phyloP scores from a whole-genome alignment of 352 stramenopile genomes.

The Pythium chondricola region DNA sequence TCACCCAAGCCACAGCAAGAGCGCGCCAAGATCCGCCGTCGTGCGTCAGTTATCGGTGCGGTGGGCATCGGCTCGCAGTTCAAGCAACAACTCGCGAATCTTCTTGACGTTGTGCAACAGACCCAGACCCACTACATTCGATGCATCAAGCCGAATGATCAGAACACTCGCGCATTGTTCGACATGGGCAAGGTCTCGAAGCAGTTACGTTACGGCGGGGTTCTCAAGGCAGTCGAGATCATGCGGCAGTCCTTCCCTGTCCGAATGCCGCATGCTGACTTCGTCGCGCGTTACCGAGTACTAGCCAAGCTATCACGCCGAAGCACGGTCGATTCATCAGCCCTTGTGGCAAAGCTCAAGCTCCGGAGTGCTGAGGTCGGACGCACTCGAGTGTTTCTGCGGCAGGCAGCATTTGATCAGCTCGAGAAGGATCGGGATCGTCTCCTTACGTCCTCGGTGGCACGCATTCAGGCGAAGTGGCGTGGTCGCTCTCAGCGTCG shows the following conservation, averaged over 20 bases:
- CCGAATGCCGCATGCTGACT: slow-evolving; percentile 63
- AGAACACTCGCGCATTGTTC: slow-evolving; percentile 88
- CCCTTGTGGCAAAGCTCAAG: slow-evolving; percentile 27
- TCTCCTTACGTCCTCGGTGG: slow-evolving; percentile 21
- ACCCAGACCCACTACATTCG: slow-evolving; percentile 98
- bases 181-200: slow-evolving; percentile 64
- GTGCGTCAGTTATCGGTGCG: slow-evolving; percentile 63
- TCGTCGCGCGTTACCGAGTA: slow-evolving; percentile 48
- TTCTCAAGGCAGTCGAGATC: slow-evolving; percentile 82
- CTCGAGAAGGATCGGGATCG: slow-evolving; percentile 44
- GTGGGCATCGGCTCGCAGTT: slow-evolving; percentile 90
- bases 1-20: slow-evolving; percentile 17
- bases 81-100: slow-evolving; percentile 86
- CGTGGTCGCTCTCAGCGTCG: slow-evolving; percentile 22
- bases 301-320: slow-evolving; percentile 18
- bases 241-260: slow-evolving; percentile 80
- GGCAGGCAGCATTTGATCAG: slow-evolving; percentile 53
- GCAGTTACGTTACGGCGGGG: slow-evolving; percentile 78
- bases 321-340: slow-evolving; percentile 16
- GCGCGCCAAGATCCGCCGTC: slow-evolving; percentile 44
- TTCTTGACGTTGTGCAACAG: slow-evolving; percentile 91
- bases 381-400: slow-evolving; percentile 65
- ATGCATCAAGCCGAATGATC: slow-evolving; percentile 98
- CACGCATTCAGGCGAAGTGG: slow-evolving; percentile 51
- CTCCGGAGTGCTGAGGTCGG: slow-evolving; percentile 49